Conservation (phyloP, 83 land plant species). For the Picea engelmannii region DNA sequence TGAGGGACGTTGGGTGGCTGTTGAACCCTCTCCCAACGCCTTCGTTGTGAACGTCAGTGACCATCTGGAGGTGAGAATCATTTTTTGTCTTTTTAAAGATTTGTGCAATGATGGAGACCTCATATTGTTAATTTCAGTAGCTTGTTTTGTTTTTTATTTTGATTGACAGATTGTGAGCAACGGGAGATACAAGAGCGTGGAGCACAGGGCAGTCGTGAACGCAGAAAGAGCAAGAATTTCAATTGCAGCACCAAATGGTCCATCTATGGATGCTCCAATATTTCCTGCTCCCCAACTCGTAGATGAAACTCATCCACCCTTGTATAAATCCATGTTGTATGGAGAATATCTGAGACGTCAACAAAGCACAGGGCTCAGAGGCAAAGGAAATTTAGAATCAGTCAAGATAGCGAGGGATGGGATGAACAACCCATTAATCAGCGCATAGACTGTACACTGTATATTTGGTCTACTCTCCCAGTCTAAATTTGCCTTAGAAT, state of each 20-base stretch:
- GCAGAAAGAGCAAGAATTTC: constrained; percentile 1
- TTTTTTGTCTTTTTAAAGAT: background rate
- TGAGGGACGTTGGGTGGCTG: background rate
- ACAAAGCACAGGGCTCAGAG: background rate
- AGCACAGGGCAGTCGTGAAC: constrained; percentile 1
- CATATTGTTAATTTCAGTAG: too few relatives aligned
- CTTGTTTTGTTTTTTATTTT: too few relatives aligned
- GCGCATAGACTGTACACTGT: too few relatives aligned
- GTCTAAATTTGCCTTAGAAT: too few relatives aligned
- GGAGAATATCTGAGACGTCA: constrained; percentile 7
- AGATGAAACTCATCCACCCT: background rate
- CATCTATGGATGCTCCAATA: constrained; percentile 1
- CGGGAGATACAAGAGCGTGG: background rate
- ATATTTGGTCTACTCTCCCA: too few relatives aligned
- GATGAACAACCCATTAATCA: too few relatives aligned
- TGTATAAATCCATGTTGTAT: background rate
- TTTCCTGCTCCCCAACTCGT: constrained; percentile 2
- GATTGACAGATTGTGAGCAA: too few relatives aligned
- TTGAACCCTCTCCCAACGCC: constrained; percentile 1
- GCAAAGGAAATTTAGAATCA: background rate
- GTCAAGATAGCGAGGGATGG: background rate
- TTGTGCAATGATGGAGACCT: background rate
- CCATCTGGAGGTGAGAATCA: constrained; percentile 52
- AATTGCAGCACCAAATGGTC: constrained; percentile 13
- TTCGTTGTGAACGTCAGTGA: constrained; percentile 15